Conservation (phyloP, 2,329 filamentous ascomycete genomes). For the Xylaria sp. region DNA sequence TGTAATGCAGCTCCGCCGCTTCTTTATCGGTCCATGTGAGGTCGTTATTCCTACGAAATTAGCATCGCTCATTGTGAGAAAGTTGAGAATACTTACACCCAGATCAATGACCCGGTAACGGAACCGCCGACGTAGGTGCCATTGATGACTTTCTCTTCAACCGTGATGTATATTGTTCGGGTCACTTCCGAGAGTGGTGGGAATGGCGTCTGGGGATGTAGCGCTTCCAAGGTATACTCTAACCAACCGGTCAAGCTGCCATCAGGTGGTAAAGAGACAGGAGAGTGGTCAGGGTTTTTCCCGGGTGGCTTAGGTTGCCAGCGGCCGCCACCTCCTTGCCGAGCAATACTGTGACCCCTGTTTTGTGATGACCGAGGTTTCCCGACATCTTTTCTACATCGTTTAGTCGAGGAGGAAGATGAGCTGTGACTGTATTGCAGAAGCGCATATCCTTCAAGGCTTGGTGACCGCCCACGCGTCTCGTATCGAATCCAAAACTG, state of each 20-base stretch:
- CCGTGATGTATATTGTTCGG: conserved; percentile 59
- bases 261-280: conserved; percentile 51
- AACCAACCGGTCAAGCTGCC: conserved; percentile 53
- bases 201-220: conserved; percentile 48
- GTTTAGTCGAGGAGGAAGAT: conserved; percentile 31
- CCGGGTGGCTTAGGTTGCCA: conserved; percentile 26
- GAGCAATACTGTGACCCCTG: neutral
- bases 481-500: conserved; percentile 62
- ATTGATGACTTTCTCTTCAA: conserved; percentile 54
- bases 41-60: conserved; percentile 52
- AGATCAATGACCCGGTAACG: conserved; percentile 50
- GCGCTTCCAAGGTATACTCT: conserved; percentile 59
- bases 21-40: conserved; percentile 57
- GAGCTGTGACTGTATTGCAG: conserved; percentile 55
- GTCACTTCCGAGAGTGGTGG: conserved; percentile 61
- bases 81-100: conserved; percentile 48
- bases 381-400: neutral
- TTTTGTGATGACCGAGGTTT: neutral
- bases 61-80: neutral
- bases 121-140: conserved; percentile 47
- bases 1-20: conserved; percentile 40
- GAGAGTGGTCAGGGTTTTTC: conserved; percentile 47
- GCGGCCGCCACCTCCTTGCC: neutral
- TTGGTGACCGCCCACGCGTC: conserved; percentile 60
- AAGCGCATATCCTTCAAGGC: conserved; percentile 61